phyloP scores from a whole-genome alignment of 768 basidiomycete species.

The Podaxis rugospora region DNA sequence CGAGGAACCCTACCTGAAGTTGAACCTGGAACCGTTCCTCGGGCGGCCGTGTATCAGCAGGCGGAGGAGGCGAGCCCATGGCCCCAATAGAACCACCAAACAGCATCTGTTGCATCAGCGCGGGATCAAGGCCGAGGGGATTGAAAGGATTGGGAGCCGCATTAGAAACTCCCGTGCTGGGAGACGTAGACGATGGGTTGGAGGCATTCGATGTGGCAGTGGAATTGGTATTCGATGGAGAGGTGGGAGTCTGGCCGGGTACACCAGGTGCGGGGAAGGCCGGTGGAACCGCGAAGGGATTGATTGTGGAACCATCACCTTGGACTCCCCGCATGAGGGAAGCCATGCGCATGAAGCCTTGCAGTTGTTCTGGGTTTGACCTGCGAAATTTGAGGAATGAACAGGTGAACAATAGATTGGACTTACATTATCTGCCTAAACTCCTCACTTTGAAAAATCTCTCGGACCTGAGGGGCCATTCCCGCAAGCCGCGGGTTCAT shows the following conservation, averaged over 20 bases:
- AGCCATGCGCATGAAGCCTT: conserved; percentile 75
- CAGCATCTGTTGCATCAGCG: conserved; percentile 41
- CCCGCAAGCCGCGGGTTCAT: conserved; percentile 71
- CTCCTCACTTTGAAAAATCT: conserved; percentile 70
- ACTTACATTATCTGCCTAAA: conserved; percentile 76
- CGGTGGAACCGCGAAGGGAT: conserved; percentile 15
- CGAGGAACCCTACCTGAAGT: conserved; percentile 49
- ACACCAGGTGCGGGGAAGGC: conserved; percentile 58
- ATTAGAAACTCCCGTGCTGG: conserved; percentile 7
- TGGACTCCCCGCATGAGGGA: conserved; percentile 42
- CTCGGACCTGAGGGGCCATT: conserved; percentile 78
- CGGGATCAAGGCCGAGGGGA: conserved; percentile 37
- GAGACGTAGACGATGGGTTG: conserved; percentile 17
- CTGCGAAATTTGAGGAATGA: conserved; percentile 25
- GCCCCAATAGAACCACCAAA: conserved; percentile 22
- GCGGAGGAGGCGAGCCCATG: conserved; percentile 35
- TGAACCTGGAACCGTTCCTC: conserved; percentile 93
- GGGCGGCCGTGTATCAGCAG: conserved; percentile 68
- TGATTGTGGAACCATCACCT: conserved; percentile 25
- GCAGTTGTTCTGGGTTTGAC: conserved; percentile 74
- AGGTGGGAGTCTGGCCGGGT: conserved; percentile 7
- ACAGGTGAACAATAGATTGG: background rate
- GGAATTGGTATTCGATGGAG: conserved; percentile 30
- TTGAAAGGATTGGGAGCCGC: conserved; percentile 20
- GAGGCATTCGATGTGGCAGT: conserved; percentile 10